phyloP scores from a whole-genome alignment of 108 stramenopile genomes.

The Cyclotella baltica region DNA sequence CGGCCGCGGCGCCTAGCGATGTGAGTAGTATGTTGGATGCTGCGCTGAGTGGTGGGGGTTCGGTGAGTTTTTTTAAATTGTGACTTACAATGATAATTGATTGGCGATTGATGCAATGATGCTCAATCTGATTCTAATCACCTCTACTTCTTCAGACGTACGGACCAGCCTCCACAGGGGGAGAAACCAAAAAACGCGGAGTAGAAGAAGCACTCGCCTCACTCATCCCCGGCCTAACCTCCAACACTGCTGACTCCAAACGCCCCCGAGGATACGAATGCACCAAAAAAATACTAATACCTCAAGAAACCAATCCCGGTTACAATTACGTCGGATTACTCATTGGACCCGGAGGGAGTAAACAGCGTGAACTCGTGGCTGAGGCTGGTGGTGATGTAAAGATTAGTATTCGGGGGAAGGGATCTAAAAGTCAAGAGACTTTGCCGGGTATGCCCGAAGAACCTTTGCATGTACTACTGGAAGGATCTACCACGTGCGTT shows the following conservation, averaged over 20 bases:
- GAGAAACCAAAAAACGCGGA: slow-evolving; percentile 30
- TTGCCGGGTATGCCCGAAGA: slow-evolving; percentile 52
- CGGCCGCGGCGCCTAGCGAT: slow-evolving; percentile 10
- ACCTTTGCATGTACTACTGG: slow-evolving; percentile 78
- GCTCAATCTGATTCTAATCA: background rate
- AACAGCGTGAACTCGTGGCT: slow-evolving; percentile 58
- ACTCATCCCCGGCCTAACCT: slow-evolving; percentile 53
- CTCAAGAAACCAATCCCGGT: slow-evolving; percentile 51
- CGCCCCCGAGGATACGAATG: slow-evolving; percentile 11
- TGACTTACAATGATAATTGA: background rate
- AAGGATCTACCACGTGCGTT: slow-evolving; percentile 58
- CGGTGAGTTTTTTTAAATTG: background rate
- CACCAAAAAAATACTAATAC: slow-evolving; percentile 53
- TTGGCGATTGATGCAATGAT: background rate
- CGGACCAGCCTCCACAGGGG: slow-evolving; percentile 6
- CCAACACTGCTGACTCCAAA: slow-evolving; percentile 14
- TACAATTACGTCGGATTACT: slow-evolving; percentile 64
- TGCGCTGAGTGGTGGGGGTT: slow-evolving; percentile 31
- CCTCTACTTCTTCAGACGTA: background rate
- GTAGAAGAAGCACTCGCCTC: slow-evolving; percentile 50
- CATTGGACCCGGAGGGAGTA: slow-evolving; percentile 59
- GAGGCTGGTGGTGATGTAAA: slow-evolving; percentile 52
- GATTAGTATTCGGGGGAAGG: slow-evolving; percentile 56
- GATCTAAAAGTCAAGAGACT: slow-evolving; percentile 32
- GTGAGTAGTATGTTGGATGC: slow-evolving; percentile 43